A percentile compares a stretch with the other conserved stretches of the same genome.
phyloP scores from a whole-genome alignment of 257 asterid genomes.

The Solanum arcanum region DNA sequence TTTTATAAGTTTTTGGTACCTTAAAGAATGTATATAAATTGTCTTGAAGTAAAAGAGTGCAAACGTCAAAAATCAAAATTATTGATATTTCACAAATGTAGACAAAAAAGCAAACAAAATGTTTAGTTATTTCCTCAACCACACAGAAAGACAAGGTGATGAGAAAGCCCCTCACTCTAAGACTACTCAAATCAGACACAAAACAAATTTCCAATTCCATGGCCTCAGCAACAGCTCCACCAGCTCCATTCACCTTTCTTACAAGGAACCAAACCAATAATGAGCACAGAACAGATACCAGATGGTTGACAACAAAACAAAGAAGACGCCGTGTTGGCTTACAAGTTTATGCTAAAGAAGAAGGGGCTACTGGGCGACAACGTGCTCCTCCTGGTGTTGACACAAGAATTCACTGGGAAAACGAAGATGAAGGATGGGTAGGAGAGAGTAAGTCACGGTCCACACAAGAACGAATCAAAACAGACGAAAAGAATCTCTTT shows the following conservation, averaged over 20 bases:
- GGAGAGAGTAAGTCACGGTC: constrained; percentile 40
- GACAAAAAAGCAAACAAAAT: neutral
- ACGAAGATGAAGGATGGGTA: constrained; percentile 85
- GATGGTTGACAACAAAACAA: constrained; percentile 2
- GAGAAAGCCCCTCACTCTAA: neutral
- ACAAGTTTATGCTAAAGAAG: constrained; percentile 28
- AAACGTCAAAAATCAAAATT: neutral
- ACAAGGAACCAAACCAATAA: constrained; percentile 16
- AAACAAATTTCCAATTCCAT: constrained; percentile 11
- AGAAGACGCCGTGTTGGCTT: neutral
- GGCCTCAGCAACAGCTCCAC: constrained; percentile 54
- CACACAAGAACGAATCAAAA: constrained; percentile 23
- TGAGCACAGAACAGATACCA: constrained; percentile 2
- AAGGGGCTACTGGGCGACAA: constrained; percentile 18
- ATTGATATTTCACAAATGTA: neutral
- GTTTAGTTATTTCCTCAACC: neutral
- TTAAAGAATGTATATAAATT: neutral
- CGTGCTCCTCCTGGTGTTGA: constrained; percentile 68
- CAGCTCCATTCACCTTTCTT: constrained; percentile 33
- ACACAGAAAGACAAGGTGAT: constrained; percentile 10
- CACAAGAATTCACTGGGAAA: constrained; percentile 88
- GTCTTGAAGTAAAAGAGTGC: neutral
- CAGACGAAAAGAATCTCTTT: constrained; percentile 30
- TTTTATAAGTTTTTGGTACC: too few species aligned
- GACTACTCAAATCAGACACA: neutral